Percentiles rank a stretch among this genome's conserved stretches.
Evolutionary conservation across 176 grass and related monocot genomes (phyloP).

Genomic region (Zoysia pacifica): DNA sequence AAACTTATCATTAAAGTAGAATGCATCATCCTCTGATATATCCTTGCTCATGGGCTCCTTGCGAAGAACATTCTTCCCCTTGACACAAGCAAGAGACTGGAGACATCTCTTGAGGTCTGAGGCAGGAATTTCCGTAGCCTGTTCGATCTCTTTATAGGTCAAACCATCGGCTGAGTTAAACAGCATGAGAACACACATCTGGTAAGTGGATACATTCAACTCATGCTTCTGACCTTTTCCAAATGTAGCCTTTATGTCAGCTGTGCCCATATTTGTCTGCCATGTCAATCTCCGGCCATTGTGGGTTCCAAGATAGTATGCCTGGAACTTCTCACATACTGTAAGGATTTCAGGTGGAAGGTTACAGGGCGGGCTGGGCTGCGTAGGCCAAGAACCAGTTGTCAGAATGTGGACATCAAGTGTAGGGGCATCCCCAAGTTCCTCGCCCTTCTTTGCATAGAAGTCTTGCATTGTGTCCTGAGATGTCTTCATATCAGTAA

Average conservation of each 20-base stretch:
- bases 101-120: slow-evolving; percentile 92
- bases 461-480: slow-evolving; percentile 94
- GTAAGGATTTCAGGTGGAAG: slow-evolving; percentile 84
- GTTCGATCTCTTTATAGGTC: slow-evolving; percentile 82
- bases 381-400: slow-evolving; percentile 94
- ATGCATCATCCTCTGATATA: slow-evolving; percentile 90
- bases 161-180: slow-evolving; percentile 70
- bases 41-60: slow-evolving; percentile 99
- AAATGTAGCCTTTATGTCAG: slow-evolving; percentile 94
- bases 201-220: slow-evolving; percentile 97
- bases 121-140: slow-evolving; percentile 80
- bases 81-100: slow-evolving; percentile 95
- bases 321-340: slow-evolving; percentile 76
- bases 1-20: slow-evolving; percentile 95
- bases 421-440: slow-evolving; percentile 76
- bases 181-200: slow-evolving; percentile 96
- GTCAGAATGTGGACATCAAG: slow-evolving; percentile 95
- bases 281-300: slow-evolving; percentile 89
- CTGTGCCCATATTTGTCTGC: slow-evolving; percentile 99
- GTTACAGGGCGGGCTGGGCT: slow-evolving; percentile 74
- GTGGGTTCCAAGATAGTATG: slow-evolving; percentile 97
- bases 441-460: slow-evolving; percentile 67
- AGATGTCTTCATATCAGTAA: slow-evolving; percentile 99
- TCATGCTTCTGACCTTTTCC: slow-evolving; percentile 92
- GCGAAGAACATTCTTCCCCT: slow-evolving; percentile 93